Evolutionary conservation across 2,329 filamentous ascomycete genomes (phyloP), one percentile per base, ranked within the genome.

Genomic region (Paradendryphiella salina): DNA sequence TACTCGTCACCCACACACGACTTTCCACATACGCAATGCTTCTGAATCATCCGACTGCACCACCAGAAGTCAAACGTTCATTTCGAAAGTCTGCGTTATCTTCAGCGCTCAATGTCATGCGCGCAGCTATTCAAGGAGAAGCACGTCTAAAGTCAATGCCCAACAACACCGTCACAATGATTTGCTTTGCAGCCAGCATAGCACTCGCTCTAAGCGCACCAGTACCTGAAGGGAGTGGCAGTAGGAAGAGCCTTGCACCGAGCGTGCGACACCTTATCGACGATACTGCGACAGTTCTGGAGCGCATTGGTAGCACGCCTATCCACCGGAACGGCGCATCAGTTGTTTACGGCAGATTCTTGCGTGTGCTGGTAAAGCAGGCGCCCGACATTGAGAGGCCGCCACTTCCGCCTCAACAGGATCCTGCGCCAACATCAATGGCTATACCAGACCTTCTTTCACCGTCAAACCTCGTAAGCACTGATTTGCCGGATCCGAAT

Each of bases 101-200:
- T 0, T 87, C 86, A 0, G 85, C 87, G 0, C 72, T 90, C n/a
- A 89, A 88, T 50, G 87, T 90, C 4, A 82, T 90, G 77, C 82
- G 87, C 17, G 85, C 85, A 1, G 86, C 86, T 0, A 87, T 89
- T 5, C 86, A 89, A 68, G 86, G 86, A 28, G 87, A 90, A 64
- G 76, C 79, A 0, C 81, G 86, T 54, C 77, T 90, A 0, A 84
- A 84, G 47, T 89, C 86, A 0, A 90, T 90, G 86, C 87, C 87
- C 0, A 90, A 90, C 70, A 90, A 90, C 60, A 89, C 87, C 0
- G 82, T 86, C 47, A 88, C 89, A 57, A 90, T 90, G 87, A 88
- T 90, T 10, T 87, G 86, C 1, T 89, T 89, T 57, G 86, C 87
- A 0, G 71, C 66, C 13, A 70, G 61, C 29, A 60, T 70, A 75